Evolutionary conservation across 805 yeast genomes (phyloP).

Genomic region (Cyberlindnera veronae): DNA sequence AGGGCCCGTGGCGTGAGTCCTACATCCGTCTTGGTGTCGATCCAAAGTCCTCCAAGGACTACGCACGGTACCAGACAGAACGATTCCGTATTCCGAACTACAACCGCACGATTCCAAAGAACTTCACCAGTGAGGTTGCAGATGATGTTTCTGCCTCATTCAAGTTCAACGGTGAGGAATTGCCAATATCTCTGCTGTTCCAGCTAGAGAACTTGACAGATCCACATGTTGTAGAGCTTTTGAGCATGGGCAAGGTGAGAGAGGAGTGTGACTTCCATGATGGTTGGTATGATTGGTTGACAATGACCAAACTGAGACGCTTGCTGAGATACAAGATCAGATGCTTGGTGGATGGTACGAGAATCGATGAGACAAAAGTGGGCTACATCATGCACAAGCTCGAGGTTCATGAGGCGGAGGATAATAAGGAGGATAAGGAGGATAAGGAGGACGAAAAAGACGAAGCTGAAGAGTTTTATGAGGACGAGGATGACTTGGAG

Average conservation of each 20-base stretch:
- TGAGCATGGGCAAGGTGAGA: conserved; percentile 38
- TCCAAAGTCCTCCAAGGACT: conserved; percentile 55
- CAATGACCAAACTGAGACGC: conserved; percentile 61
- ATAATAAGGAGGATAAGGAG: conserved; percentile 18
- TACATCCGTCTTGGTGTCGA: conserved; percentile 76
- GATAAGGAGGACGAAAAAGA: conserved; percentile 30
- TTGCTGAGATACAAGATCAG: conserved; percentile 71
- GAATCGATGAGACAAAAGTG: conserved; percentile 40
- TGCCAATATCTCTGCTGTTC: conserved; percentile 68
- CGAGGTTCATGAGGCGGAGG: conserved; percentile 19
- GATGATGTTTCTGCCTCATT: conserved; percentile 43
- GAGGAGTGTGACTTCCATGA: conserved; percentile 52
- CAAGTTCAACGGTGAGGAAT: conserved; percentile 64
- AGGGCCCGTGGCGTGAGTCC: conserved; percentile 95
- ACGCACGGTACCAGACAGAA: conserved; percentile 76
- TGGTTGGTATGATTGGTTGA: conserved; percentile 76
- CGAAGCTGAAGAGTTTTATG: conserved; percentile 30
- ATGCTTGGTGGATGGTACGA: conserved; percentile 46
- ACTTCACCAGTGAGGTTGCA: conserved; percentile 31
- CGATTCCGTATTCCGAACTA: conserved; percentile 49
- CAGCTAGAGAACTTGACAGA: conserved; percentile 80
- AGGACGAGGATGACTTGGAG: conserved; percentile 33
- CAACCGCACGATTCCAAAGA: conserved; percentile 29
- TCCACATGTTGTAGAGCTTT: conserved; percentile 47
- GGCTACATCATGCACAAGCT: conserved; percentile 34